These are phyloP conservation scores for Cladosporium sp. DNA, from an alignment of 2,329 filamentous ascomycete species.

Conservation along the genomic window DNA sequence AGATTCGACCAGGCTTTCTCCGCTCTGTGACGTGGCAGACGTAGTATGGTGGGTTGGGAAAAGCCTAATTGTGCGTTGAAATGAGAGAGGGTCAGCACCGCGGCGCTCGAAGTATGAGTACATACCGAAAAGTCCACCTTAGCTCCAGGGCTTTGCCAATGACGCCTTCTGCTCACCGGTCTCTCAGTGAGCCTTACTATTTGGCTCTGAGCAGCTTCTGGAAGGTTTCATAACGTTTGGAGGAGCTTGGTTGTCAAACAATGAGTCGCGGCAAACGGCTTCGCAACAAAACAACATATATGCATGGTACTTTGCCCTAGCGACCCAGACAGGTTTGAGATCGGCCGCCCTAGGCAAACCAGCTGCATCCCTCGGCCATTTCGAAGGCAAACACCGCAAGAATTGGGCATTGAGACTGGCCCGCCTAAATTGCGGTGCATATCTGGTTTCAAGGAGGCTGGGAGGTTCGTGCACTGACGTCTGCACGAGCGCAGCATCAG, in stretches of 20 bases:
- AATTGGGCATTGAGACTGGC: slow-evolving; percentile 7
- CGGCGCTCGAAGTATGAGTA: slow-evolving; percentile 6
- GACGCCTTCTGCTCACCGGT: slow-evolving; percentile 10
- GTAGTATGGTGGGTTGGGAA: slow-evolving; percentile 35
- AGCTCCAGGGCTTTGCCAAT: neutral
- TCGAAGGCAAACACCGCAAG: slow-evolving; percentile 2
- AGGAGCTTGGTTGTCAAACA: neutral
- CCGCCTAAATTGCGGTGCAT: slow-evolving; percentile 16
- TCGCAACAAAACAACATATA: slow-evolving; percentile 2
- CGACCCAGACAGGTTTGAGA: slow-evolving; percentile 5
- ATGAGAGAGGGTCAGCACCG: slow-evolving; percentile 9
- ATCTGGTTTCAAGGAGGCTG: slow-evolving; percentile 15
- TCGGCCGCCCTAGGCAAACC: slow-evolving; percentile 2
- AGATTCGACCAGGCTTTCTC: slow-evolving; percentile 44
- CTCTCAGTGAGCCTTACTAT: slow-evolving; percentile 1
- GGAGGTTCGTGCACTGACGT: slow-evolving; percentile 12
- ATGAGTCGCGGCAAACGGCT: slow-evolving; percentile 1
- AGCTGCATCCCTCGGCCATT: slow-evolving; percentile 2
- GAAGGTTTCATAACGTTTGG: slow-evolving; percentile 1
- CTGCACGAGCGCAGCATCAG: slow-evolving; percentile 11
- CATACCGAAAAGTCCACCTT: slow-evolving; percentile 2
- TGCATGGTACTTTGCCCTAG: slow-evolving; percentile 2
- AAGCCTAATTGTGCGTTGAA: slow-evolving; percentile 13
- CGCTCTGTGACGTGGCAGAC: slow-evolving; percentile 49
- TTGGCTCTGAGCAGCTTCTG: slow-evolving; percentile 4